Base-by-base conservation (phyloP, 2,329 filamentous ascomycete genomes). In the Graphiopsis chlorocephala region DNA sequence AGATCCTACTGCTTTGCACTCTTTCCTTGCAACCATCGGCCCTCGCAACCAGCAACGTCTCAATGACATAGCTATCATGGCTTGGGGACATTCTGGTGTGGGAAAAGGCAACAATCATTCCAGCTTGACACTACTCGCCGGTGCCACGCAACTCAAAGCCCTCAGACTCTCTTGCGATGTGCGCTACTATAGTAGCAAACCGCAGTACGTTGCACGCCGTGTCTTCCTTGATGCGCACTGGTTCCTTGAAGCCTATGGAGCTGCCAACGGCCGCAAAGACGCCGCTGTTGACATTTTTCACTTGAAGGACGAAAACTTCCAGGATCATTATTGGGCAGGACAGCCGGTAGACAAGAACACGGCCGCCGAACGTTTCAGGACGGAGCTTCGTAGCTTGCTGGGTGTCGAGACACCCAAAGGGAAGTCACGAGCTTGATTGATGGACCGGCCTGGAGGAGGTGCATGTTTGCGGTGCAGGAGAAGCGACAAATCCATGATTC, bases 1-100 rank as follows among this genome's bases (percentile, higher is more conserved):
- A 20, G 68, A 75, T 33, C 69, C 68, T 1, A 65, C 67, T 12
- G 66, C 73, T 1, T 58, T 75, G 20, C 66, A 69, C 52, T 42
- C 42, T 10, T 75, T 75, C 63, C 64, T 75, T 12, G 68, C 68
- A 1, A 55, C 52, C 35, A 72, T 75, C 26, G 73, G 73, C 11
- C 59, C 58, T 11, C 63, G 67, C 63, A 71, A 74, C 45, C 70
- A 69, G 8, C 33, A 65, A 11, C 64, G 67, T 6, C 48, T 75
- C 26, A 64, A 55, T 0, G 57, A 71, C 23, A 29, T 75, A 12
- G 69, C 64, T 5, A 47, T 75, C 31, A 63, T 65, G 23, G 67
- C 66, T 35, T 73, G 67, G 67, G 70, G 68, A 29, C 20, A 12
- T 3, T 64, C 65, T 26, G 63, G 66, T 23, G 56, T 63, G 11